These are phyloP conservation scores for Cyanidioschyzon merolae DNA, from an alignment of 23 red algal genomes.

Conservation along the genomic window DNA sequence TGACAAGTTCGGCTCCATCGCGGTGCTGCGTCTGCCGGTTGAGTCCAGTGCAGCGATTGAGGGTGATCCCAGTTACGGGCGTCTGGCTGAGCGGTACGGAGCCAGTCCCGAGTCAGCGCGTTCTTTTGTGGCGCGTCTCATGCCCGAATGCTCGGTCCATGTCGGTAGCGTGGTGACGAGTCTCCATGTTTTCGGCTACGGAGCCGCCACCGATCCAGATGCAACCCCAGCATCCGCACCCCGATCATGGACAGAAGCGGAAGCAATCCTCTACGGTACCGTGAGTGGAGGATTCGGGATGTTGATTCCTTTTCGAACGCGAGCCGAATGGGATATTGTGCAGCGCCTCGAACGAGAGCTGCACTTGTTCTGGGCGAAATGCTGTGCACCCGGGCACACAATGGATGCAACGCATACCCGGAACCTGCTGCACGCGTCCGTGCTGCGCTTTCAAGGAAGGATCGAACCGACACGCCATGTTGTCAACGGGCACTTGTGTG, in stretches of 20 bases:
- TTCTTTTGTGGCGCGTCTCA: neutral
- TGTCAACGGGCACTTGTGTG: neutral
- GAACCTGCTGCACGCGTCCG: neutral
- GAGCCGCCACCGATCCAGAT: neutral
- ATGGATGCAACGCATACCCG: neutral
- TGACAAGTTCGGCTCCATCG: conserved; percentile 1
- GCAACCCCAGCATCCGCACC: too few relatives aligned
- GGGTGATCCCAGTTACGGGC: neutral
- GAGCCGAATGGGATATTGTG: neutral
- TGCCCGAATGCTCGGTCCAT: neutral
- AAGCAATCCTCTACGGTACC: neutral
- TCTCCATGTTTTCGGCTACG: neutral
- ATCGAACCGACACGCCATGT: neutral
- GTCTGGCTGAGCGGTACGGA: neutral
- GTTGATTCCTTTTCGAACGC: neutral
- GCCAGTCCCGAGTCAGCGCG: neutral
- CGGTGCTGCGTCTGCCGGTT: neutral
- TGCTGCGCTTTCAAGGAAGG: neutral
- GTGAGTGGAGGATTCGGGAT: conserved; percentile 1
- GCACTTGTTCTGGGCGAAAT: neutral
- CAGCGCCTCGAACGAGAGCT: neutral
- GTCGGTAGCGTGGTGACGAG: neutral
- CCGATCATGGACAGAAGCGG: too few relatives aligned
- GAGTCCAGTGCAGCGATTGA: conserved; percentile 14
- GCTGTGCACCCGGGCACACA: neutral